Percentiles rank a stretch among this genome's conserved stretches.
phyloP scores from a whole-genome alignment of 495 filamentous ascomycete genomes.

The Parmelia sp. region DNA sequence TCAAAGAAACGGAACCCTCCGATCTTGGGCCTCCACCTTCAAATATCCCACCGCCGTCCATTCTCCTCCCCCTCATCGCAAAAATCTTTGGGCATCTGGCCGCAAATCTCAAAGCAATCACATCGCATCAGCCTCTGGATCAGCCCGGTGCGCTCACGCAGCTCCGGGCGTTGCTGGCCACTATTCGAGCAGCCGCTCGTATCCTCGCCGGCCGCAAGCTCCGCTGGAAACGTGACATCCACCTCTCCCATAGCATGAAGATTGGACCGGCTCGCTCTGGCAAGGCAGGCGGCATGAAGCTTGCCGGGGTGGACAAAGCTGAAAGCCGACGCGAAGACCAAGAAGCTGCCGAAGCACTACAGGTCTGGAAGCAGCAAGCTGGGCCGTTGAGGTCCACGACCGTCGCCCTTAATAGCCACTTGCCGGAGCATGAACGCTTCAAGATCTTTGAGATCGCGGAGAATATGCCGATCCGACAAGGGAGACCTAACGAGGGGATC shows the following conservation, averaged over 20 bases:
- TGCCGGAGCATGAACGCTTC: constrained; percentile 32
- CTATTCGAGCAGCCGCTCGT: constrained; percentile 62
- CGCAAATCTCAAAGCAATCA: constrained; percentile 7
- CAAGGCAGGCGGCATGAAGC: constrained; percentile 76
- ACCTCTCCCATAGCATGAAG: constrained; percentile 80
- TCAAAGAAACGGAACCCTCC: neutral
- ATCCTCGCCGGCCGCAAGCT: constrained; percentile 79
- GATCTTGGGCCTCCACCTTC: constrained; percentile 53
- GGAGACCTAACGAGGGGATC: constrained; percentile 51
- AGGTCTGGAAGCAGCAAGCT: constrained; percentile 62
- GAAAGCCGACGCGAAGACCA: constrained; percentile 79
- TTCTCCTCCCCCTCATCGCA: constrained; percentile 71
- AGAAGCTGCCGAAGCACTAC: constrained; percentile 72
- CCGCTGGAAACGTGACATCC: constrained; percentile 83
- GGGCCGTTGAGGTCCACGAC: constrained; percentile 44
- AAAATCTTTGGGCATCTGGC: constrained; percentile 49
- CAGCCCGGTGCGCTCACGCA: neutral
- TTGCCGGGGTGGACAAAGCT: constrained; percentile 69
- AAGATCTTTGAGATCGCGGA: constrained; percentile 65
- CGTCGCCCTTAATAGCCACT: constrained; percentile 31
- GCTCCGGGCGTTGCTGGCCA: constrained; percentile 45
- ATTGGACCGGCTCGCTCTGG: constrained; percentile 62
- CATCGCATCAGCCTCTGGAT: neutral
- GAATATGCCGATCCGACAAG: constrained; percentile 51
- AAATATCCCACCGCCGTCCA: constrained; percentile 82